These are phyloP conservation scores for Plantago lanceolata DNA, from an alignment of 305 asterid genomes.

Conservation along the genomic window DNA sequence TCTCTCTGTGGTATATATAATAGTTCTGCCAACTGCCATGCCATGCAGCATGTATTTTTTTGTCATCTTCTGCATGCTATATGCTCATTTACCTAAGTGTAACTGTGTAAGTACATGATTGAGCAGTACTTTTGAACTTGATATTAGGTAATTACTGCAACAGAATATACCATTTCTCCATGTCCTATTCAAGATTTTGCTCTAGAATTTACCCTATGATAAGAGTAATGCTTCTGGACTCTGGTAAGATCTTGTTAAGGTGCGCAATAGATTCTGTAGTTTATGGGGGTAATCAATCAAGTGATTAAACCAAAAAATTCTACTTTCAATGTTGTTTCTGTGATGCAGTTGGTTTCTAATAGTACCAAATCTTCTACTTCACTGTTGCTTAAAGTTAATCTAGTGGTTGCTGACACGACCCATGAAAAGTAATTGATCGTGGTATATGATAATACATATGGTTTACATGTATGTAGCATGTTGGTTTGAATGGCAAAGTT, in stretches of 20 bases:
- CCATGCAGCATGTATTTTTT: constrained; percentile 10
- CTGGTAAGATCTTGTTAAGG: constrained; percentile 1
- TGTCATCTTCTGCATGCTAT: constrained; percentile 10
- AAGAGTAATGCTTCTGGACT: not conserved
- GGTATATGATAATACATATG: not conserved
- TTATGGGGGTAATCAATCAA: not conserved
- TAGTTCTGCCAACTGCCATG: constrained; percentile 1
- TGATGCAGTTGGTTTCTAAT: constrained; percentile 26
- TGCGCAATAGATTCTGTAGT: not conserved
- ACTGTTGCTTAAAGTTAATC: constrained; percentile 20
- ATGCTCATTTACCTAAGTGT: constrained; percentile 1
- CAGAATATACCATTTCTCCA: not conserved
- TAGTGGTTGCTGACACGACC: not conserved
- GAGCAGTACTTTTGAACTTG: not conserved
- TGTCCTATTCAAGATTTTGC: constrained; percentile 1
- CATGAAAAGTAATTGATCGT: not conserved
- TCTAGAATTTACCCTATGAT: not conserved
- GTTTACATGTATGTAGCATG: not conserved
- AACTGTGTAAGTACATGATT: not conserved
- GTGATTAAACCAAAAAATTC: constrained; percentile 30
- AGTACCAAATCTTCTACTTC: constrained; percentile 21
- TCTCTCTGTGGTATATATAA: constrained; percentile 17
- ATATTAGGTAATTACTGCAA: not conserved
- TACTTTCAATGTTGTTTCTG: constrained; percentile 18
- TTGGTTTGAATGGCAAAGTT: not conserved